Base-by-base conservation (phyloP, 176 grass and related monocot species). In the Cenchrus purpureus region DNA sequence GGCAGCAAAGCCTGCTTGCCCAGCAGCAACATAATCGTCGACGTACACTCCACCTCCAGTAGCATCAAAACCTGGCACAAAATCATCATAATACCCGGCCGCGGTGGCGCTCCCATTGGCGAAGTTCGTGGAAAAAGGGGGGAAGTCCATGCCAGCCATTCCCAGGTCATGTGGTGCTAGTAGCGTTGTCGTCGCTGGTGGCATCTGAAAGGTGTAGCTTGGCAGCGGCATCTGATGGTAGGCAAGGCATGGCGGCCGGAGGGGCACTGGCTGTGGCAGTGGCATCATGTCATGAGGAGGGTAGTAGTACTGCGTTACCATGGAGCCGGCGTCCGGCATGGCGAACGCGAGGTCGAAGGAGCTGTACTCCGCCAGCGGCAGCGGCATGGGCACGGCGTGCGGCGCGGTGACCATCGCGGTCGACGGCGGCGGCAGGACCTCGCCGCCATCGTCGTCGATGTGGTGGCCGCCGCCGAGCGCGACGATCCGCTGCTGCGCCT, bases 221-320 rank as follows among this genome's bases (percentile, higher is more conserved):
- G 66, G 56, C 9, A 49, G 70, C 42, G 76, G 59, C 67, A 82
- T 72, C 65, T 71, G 74, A 3, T 58, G 53, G 17, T 55, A 34
- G 85, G 60, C 68, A 37, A 57, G 5, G 69, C 51, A 66, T 4
- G 59, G 34, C 22, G 49, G 60, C 58, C 73, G 76, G 46, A 64
- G 45, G 1, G 68, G n/a, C 2, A 31, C 20, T 34, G 49, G 58
- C 46, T 4, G 78, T 16, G 85, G 60, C 15, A 81, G 78, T 16
- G 85, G 60, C 15, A 81, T 42, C 63, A 76, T 52, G 29, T 76
- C 62, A 10, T 8, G n/a, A 8, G 4, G 28, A 9, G 62, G 53
- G 51, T 22, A 43, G 62, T 82, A 51, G 73, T 77, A 67, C 31
- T 77, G 63, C 0, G 79, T 2, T 13, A 42, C 17, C 17, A 55